Conservation (phyloP, 768 basidiomycete species). For the Collybia sordida region DNA sequence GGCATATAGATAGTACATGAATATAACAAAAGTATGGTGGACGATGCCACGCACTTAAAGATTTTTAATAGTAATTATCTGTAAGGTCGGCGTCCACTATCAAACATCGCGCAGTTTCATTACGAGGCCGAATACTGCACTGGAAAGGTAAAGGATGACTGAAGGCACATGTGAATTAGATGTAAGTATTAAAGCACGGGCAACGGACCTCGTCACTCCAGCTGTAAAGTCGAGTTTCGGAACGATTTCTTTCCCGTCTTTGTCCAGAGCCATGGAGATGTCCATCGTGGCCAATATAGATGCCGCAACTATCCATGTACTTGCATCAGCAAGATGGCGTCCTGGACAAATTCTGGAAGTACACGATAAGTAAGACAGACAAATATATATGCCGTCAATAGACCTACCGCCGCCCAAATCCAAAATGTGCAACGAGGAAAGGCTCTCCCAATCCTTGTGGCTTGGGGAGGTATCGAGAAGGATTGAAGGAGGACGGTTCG, state of each 20-base stretch:
- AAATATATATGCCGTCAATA: not conserved
- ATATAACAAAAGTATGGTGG: no score
- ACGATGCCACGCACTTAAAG: no score
- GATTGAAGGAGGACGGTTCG: conserved; percentile 24
- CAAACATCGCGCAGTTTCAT: not conserved
- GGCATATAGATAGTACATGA: no score
- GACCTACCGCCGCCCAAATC: conserved; percentile 31
- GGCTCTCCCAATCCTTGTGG: conserved; percentile 17
- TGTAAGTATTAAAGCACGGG: not conserved
- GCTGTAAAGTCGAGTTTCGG: conserved; percentile 4
- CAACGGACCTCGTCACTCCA: not conserved
- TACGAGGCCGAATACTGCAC: conserved; percentile 9
- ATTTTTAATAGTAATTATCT: no score
- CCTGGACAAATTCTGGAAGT: conserved; percentile 26
- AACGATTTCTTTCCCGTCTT: conserved; percentile 23
- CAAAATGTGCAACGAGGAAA: conserved; percentile 24
- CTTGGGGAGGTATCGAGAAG: conserved; percentile 25
- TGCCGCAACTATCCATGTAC: conserved; percentile 18
- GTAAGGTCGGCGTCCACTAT: no score
- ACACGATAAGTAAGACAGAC: conserved; percentile 4
- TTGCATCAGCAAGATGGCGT: conserved; percentile 21
- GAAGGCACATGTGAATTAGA: not conserved
- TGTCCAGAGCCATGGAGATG: conserved; percentile 23
- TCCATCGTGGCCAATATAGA: conserved; percentile 27
- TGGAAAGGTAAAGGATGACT: conserved; percentile 9